Evolutionary conservation across 208 protist species (phyloP), one percentile per base, ranked within the genome.

Genomic region (Leishmania guyanensis): DNA sequence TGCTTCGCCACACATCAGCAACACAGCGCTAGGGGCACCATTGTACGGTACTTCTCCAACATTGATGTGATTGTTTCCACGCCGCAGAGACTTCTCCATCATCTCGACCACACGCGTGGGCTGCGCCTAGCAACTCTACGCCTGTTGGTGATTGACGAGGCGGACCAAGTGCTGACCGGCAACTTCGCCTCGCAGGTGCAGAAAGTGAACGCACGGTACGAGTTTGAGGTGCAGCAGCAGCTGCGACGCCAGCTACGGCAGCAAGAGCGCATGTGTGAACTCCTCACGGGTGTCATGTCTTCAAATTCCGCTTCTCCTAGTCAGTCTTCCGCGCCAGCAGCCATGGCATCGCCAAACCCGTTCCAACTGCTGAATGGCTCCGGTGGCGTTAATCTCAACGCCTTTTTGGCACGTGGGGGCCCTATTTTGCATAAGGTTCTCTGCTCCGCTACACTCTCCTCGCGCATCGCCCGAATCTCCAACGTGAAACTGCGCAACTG

Each of bases 371-470:
- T 86, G 46, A 39, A 62, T 16, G 51, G 80, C 53, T 58, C 39
- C 53, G 29, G 79, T n/a, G 76, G 33, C 4, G 50, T 73, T 39
- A 48, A 58, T 33, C 16, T 33, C 26, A 22, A 6, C 26, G 73
- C 20, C 36, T 54, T 43, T 46, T 53, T 17, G 46, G 16, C 69
- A 9, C 39, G 50, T 43, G 17, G 17, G 51, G 56, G 43, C 17
- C 26, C 69, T 46, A 69, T 84, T 16, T 85, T 98, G 56, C 95
- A 98, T 79, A 97, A 96, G 80, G 88, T 98, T 50, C 81, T 98
- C 2, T 98, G 95, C 84, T 96, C 92, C n/a, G 95, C 95, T 3
- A 97, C 95, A 9, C 91, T 98, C n/a, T 95, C 93, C 54, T 91
- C 93, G 6, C 93, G 93, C 68, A 93, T 97, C 39, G 87, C 92